These are phyloP conservation scores for Backusella parvicylindrica DNA, from an alignment of 192 early-diverging fungal species.

Conservation along the genomic window DNA sequence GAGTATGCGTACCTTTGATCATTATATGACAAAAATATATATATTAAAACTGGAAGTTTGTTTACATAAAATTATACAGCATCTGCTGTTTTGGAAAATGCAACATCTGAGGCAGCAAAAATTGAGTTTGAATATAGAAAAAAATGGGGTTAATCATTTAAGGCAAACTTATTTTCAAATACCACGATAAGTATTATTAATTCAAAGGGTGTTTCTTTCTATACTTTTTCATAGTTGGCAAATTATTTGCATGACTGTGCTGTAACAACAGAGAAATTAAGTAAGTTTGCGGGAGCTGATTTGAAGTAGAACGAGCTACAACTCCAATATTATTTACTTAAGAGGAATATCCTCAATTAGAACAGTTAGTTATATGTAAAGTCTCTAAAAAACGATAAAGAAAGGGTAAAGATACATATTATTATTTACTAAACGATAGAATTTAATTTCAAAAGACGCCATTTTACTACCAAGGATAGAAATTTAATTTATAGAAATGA, in stretches of 20 bases:
- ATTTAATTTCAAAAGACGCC: neutral
- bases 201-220: neutral
- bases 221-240: slow-evolving; percentile 54
- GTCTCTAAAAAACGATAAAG: slow-evolving; percentile 75
- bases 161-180: slow-evolving; percentile 45
- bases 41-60: slow-evolving; percentile 92
- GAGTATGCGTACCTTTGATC: slow-evolving; percentile 62
- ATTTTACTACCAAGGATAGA: slow-evolving; percentile 54
- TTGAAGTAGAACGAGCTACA: slow-evolving; percentile 83
- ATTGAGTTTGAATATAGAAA: slow-evolving; percentile 84
- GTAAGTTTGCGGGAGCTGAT: slow-evolving; percentile 90
- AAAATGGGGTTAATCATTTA: slow-evolving; percentile 89
- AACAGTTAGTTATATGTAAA: slow-evolving; percentile 81
- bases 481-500: slow-evolving; percentile 73
- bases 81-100: slow-evolving; percentile 81
- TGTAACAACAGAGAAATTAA: slow-evolving; percentile 65
- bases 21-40: slow-evolving; percentile 95
- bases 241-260: slow-evolving; percentile 94
- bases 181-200: neutral
- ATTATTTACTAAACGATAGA: neutral
- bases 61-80: slow-evolving; percentile 91
- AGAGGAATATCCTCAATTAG: slow-evolving; percentile 82
- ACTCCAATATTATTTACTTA: slow-evolving; percentile 93
- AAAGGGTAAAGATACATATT: slow-evolving; percentile 47
- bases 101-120: slow-evolving; percentile 65